Evolutionary conservation across 2,329 filamentous ascomycete species (phyloP), one percentile per base, ranked within the genome.

Genomic region (Ophiostoma perfectum): DNA sequence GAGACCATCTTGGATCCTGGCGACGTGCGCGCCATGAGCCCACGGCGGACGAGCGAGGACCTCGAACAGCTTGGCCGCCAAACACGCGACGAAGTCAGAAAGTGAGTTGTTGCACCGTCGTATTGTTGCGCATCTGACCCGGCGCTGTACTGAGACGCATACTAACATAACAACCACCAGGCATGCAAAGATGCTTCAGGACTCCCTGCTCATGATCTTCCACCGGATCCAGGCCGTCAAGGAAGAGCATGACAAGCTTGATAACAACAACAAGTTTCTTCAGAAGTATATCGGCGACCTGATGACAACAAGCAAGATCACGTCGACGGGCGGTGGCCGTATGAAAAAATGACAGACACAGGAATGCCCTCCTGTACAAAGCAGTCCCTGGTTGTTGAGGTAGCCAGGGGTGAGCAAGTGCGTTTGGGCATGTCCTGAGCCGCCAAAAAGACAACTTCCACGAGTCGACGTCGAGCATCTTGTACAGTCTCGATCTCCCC

Each of bases 221-320:
- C 92, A 97, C 78, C 90, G 93, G 66, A 96, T 98, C 77, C 95
- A 99, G 76, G 91, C 92, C 42, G 93, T 98, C 72, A 92, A 93
- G 78, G 90, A 91, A 74, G 94, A 98, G 76, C 93, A 99, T 76
- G 92, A 97, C 80, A 97, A 97, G 79, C 87, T 99, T 67, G 93
- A 98, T 78, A 95, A 86, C 78, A 93, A 97, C 78, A 99, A 99
- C 83, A 94, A 93, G 75, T 97, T 98, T 76, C 81, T 99, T 64
- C 94, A 98, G 78, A 97, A 97, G 78, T 98, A 98, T 77, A 98
- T 98, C 75, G 94, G 94, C 72, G 94, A 97, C 76, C 84, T 98
- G 68, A 98, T 97, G 86, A 91, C 92, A 73, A 90, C 88, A n/a
- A 88, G 86, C 77, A 90, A 90, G 76, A 90, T 90, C 73, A 90